A percentile compares a stretch with the other conserved stretches of the same genome.
phyloP scores from a whole-genome alignment of 148 eudicot genomes.

The Fagopyrum tataricum region DNA sequence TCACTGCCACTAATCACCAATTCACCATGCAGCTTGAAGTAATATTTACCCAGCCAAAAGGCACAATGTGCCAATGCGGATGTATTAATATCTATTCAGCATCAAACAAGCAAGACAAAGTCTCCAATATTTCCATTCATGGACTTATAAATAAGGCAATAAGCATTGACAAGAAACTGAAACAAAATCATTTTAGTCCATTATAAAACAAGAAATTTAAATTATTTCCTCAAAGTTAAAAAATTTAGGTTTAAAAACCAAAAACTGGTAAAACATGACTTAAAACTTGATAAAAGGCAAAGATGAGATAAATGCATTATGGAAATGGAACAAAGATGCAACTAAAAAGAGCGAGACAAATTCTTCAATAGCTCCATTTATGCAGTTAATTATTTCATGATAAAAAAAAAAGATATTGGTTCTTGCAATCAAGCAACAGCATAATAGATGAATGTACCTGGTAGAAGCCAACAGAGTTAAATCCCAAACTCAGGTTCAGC shows the following conservation, averaged over 20 bases:
- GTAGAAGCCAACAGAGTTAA: constrained; percentile 71
- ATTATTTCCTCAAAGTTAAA: not conserved
- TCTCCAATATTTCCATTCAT: not conserved
- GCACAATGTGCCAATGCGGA: not conserved
- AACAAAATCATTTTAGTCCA: not conserved
- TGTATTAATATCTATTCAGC: not conserved
- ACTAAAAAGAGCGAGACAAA: not conserved
- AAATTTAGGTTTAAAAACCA: not conserved
- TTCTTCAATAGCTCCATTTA: not conserved
- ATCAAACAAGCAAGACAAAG: not conserved
- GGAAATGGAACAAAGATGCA: not conserved
- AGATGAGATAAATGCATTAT: not conserved
- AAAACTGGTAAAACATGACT: not conserved
- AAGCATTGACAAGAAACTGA: not conserved
- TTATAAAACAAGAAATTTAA: not conserved
- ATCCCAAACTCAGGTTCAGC: constrained; percentile 61
- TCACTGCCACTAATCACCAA: not conserved
- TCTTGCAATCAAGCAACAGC: not conserved
- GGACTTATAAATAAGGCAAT: not conserved
- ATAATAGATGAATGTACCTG: constrained; percentile 31
- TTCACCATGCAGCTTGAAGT: not conserved
- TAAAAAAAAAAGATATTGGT: not conserved
- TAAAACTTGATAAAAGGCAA: not conserved
- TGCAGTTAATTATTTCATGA: not conserved
- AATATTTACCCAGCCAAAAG: not conserved